These are phyloP conservation scores for Phytopythium litorale DNA, from an alignment of 352 stramenopile species.

Conservation along the genomic window DNA sequence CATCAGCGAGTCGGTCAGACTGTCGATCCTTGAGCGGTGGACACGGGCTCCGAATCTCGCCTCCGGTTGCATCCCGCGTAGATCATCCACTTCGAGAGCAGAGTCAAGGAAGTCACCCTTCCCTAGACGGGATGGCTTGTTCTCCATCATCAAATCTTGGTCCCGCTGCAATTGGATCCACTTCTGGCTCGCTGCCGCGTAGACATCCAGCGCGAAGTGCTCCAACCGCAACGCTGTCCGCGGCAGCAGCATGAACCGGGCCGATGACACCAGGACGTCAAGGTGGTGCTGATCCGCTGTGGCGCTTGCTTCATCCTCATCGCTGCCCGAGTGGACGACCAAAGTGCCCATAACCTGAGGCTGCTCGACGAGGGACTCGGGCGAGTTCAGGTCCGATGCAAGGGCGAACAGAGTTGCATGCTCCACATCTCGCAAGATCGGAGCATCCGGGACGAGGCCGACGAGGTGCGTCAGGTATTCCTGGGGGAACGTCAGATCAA, in stretches of 20 bases:
- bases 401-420: conserved; percentile 1
- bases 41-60: conserved; percentile 21
- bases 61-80: conserved; percentile 16
- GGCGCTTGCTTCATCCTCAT: neutral
- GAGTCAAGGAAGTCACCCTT: conserved; percentile 25
- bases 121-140: conserved; percentile 18
- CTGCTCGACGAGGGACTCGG: conserved; percentile 1
- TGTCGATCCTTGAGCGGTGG: conserved; percentile 42
- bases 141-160: conserved; percentile 27
- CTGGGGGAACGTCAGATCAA: conserved; percentile 14
- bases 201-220: conserved; percentile 48
- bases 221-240: conserved; percentile 49
- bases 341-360: conserved; percentile 5
- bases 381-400: neutral
- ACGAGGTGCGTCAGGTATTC: conserved; percentile 35
- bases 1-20: conserved; percentile 49
- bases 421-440: conserved; percentile 5
- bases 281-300: conserved; percentile 5
- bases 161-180: conserved; percentile 34
- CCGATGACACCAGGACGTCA: conserved; percentile 36
- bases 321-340: neutral
- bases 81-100: conserved; percentile 20
- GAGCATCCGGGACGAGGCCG: conserved; percentile 24
- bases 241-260: conserved; percentile 45
- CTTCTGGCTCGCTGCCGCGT: conserved; percentile 42